Evolutionary conservation across 768 basidiomycete genomes (phyloP).

Genomic region (Chalciporus chontae): DNA sequence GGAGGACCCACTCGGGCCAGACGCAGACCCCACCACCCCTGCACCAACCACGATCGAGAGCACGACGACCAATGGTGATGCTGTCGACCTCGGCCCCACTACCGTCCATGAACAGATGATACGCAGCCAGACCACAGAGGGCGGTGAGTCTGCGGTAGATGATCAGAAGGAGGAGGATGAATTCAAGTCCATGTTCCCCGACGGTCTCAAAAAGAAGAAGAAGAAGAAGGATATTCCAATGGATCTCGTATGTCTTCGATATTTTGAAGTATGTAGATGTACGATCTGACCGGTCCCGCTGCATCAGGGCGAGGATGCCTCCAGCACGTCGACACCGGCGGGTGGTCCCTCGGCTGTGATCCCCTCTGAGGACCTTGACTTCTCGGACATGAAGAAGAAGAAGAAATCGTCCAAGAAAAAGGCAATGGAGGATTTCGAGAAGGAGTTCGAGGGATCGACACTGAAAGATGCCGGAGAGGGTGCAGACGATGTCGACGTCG

Average conservation of each 20-base stretch:
- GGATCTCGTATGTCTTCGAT: conserved; percentile 55
- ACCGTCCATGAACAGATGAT: conserved; percentile 79
- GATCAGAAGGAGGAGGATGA: conserved; percentile 68
- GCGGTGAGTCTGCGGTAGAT: conserved; percentile 31
- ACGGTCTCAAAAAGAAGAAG: conserved; percentile 88
- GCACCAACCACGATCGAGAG: conserved; percentile 71
- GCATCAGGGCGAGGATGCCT: conserved; percentile 55
- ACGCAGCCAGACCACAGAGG: conserved; percentile 36
- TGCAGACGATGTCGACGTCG: conserved; percentile 51
- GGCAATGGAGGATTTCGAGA: conserved; percentile 91
- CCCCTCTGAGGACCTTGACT: conserved; percentile 79
- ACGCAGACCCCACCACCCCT: conserved; percentile 78
- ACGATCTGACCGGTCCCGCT: conserved; percentile 1
- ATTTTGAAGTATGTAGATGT: not conserved
- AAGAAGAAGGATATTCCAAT: conserved; percentile 90
- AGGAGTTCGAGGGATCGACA: conserved; percentile 76
- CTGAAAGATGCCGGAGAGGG: conserved; percentile 61
- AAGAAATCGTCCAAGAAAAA: conserved; percentile 91
- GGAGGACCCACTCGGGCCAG: conserved; percentile 79
- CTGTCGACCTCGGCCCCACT: conserved; percentile 71
- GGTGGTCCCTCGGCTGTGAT: conserved; percentile 35
- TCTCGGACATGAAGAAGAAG: conserved; percentile 96
- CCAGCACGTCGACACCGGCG: conserved; percentile 62
- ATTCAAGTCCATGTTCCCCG: conserved; percentile 75
- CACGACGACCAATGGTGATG: conserved; percentile 65